A percentile compares a stretch with the other conserved stretches of the same genome.
Conservation (phyloP, 768 basidiomycete species). For the Pleurotus platypus region DNA sequence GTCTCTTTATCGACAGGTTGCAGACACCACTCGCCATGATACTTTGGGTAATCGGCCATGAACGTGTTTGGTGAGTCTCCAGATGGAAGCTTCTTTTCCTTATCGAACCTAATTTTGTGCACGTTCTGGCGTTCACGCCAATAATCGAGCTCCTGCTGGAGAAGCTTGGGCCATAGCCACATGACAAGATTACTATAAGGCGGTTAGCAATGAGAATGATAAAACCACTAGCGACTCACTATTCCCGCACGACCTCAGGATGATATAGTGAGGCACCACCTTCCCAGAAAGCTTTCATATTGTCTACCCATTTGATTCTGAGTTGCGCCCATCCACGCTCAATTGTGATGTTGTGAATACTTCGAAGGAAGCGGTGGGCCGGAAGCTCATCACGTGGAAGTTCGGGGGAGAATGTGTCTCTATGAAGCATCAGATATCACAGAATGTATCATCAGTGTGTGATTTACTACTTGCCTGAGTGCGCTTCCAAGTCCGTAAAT, state of each 20-base stretch:
- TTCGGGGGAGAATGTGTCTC: conserved; percentile 17
- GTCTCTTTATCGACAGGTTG: conserved; percentile 15
- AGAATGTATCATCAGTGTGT: background rate
- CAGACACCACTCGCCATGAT: conserved; percentile 16
- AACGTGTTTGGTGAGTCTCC: conserved; percentile 20
- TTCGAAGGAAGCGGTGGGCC: conserved; percentile 22
- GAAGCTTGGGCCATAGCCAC: conserved; percentile 26
- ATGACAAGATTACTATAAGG: conserved; percentile 19
- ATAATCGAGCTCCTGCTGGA: conserved; percentile 21
- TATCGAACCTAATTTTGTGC: conserved; percentile 14
- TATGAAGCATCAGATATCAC: conserved; percentile 6
- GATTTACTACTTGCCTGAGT: conserved; percentile 15
- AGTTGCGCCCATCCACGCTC: conserved; percentile 26
- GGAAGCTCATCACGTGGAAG: conserved; percentile 16
- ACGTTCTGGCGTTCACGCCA: conserved; percentile 16
- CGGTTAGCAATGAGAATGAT: background rate
- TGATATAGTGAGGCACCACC: conserved; percentile 17
- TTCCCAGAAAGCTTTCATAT: conserved; percentile 19
- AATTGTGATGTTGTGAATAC: conserved; percentile 25
- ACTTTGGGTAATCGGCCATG: conserved; percentile 13
- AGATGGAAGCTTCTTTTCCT: conserved; percentile 16
- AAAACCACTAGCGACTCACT: background rate
- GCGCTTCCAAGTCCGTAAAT: conserved; percentile 25
- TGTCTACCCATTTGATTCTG: conserved; percentile 24
- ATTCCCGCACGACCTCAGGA: conserved; percentile 10